Conservation (phyloP, 495 filamentous ascomycete species). For the Hypoxylon fuscum region DNA sequence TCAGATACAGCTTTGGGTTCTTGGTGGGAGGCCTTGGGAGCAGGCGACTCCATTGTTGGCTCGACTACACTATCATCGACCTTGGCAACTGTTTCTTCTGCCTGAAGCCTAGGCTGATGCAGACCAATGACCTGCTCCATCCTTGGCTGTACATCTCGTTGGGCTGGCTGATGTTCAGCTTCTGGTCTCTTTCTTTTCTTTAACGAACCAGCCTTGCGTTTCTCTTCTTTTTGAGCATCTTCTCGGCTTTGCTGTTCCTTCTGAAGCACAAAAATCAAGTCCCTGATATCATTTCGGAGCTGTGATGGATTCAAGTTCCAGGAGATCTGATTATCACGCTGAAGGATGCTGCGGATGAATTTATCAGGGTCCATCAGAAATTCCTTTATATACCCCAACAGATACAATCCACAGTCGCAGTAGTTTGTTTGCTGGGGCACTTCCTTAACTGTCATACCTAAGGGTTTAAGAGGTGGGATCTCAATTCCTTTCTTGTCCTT, state of each 20-base stretch:
- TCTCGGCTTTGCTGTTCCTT: conserved; percentile 44
- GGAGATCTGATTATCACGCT: conserved; percentile 32
- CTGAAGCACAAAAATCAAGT: conserved; percentile 49
- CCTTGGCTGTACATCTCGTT: neutral
- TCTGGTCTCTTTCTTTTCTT: conserved; percentile 10
- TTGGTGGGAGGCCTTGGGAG: neutral
- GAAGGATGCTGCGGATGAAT: conserved; percentile 60
- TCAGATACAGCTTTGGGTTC: conserved; percentile 3
- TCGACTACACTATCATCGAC: neutral
- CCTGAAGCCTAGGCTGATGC: neutral
- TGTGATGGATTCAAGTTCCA: conserved; percentile 50
- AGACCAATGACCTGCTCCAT: conserved; percentile 6
- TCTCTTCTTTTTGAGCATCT: conserved; percentile 31
- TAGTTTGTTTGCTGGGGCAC: conserved; percentile 85
- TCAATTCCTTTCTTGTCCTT: conserved; percentile 71
- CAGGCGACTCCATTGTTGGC: conserved; percentile 1
- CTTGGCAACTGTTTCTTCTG: neutral
- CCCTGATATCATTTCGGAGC: conserved; percentile 49
- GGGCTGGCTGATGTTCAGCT: neutral
- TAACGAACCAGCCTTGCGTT: conserved; percentile 12
- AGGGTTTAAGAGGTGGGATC: conserved; percentile 57
- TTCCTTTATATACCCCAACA: conserved; percentile 82
- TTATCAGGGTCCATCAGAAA: conserved; percentile 75
- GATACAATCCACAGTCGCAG: conserved; percentile 88
- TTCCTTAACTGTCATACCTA: conserved; percentile 72